phyloP scores from a whole-genome alignment of 140 eudicot genomes.

The Erigeron philadelphicus region DNA sequence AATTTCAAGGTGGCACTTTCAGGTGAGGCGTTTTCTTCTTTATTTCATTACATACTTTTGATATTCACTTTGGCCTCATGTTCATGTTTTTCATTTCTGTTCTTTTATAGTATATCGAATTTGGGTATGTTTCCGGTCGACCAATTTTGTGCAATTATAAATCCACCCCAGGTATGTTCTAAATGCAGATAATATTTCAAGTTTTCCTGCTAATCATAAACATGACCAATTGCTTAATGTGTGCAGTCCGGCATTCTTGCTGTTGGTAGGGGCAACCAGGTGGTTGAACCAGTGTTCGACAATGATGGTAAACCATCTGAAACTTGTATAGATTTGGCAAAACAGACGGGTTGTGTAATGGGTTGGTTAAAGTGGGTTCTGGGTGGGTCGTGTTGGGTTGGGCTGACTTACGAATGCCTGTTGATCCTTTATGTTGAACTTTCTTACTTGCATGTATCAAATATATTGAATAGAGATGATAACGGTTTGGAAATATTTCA shows the following conservation, averaged over 20 bases:
- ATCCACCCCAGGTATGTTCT: constrained; percentile 88
- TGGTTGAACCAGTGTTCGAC: constrained; percentile 70
- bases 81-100: background rate
- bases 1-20: constrained; percentile 98
- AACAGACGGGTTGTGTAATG: too few species aligned
- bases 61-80: background rate
- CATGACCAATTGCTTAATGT: constrained; percentile 23
- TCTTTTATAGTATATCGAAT: constrained; percentile 76
- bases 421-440: too few species aligned
- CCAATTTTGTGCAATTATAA: constrained; percentile 87
- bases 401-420: too few species aligned
- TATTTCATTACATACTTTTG: background rate
- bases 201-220: constrained; percentile 6
- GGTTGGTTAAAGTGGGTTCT: too few species aligned
- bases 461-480: too few species aligned
- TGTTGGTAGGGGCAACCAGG: constrained; percentile 89
- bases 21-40: constrained; percentile 35
- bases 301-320: constrained; percentile 50
- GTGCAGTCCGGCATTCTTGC: constrained; percentile 89
- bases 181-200: background rate
- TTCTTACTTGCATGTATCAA: too few species aligned
- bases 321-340: background rate
- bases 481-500: too few species aligned
- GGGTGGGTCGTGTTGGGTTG: too few species aligned
- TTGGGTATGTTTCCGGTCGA: constrained; percentile 99